These are phyloP conservation scores for Akanthomyces dipterigenus DNA, from an alignment of 2,329 filamentous ascomycete genomes.

Conservation along the genomic window DNA sequence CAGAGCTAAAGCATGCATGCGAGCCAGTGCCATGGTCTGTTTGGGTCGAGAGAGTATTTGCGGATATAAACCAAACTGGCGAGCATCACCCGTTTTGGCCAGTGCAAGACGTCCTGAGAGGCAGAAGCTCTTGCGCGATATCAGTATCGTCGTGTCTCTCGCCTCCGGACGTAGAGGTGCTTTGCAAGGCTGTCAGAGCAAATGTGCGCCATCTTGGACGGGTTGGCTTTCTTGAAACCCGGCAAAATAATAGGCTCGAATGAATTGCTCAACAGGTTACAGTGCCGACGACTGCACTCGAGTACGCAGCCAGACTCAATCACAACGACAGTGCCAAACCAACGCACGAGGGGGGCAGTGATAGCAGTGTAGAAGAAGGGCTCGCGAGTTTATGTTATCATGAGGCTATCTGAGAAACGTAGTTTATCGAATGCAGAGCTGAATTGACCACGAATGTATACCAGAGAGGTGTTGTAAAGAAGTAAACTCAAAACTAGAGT, in stretches of 20 bases:
- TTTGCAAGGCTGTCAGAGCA: not conserved
- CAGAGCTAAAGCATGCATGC: slow-evolving; percentile 12
- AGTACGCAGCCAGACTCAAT: not conserved
- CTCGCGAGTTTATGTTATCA: too few species aligned
- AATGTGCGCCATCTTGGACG: not conserved
- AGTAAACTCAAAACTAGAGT: too few species aligned
- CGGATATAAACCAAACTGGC: slow-evolving; percentile 9
- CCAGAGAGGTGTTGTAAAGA: too few species aligned
- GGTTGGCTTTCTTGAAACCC: not conserved
- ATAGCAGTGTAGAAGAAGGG: too few species aligned
- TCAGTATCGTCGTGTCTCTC: not conserved
- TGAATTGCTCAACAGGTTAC: not conserved
- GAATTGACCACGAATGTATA: too few species aligned
- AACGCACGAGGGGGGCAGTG: too few species aligned
- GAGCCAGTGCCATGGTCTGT: slow-evolving; percentile 12
- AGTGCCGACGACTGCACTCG: not conserved
- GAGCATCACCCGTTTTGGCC: slow-evolving; percentile 20
- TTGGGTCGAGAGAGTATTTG: slow-evolving; percentile 13
- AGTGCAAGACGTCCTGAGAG: slow-evolving; percentile 13
- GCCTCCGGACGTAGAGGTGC: not conserved
- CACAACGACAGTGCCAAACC: not conserved
- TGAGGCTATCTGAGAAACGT: too few species aligned
- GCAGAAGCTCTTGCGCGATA: not conserved
- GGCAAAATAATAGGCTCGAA: not conserved
- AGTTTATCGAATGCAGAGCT: too few species aligned